A percentile compares a stretch with the other conserved stretches of the same genome.
phyloP scores from a whole-genome alignment of 208 protist genomes.

The Trypanosoma lewisi region DNA sequence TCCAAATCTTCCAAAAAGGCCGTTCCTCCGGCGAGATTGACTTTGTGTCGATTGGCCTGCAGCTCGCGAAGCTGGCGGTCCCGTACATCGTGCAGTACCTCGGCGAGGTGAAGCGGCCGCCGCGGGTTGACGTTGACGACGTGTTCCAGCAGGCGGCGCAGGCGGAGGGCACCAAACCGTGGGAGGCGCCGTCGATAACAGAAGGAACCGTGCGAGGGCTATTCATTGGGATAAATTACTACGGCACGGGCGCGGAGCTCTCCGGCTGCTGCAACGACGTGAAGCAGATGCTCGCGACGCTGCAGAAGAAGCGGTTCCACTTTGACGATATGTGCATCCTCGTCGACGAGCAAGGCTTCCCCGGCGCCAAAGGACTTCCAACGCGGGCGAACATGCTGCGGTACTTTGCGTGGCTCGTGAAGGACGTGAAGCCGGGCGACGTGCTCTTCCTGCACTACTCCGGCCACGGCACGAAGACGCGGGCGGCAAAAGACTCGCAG shows the following conservation, averaged over 20 bases:
- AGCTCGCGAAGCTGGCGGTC: slow-evolving; percentile 33
- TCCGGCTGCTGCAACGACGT: slow-evolving; percentile 78
- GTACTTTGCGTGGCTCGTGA: slow-evolving; percentile 73
- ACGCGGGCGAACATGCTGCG: slow-evolving; percentile 64
- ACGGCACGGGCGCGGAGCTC: slow-evolving; percentile 52
- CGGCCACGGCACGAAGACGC: slow-evolving; percentile 74
- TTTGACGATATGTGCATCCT: slow-evolving; percentile 60
- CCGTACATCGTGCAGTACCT: slow-evolving; percentile 61
- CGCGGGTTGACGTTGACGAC: slow-evolving; percentile 37
- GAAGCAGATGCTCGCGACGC: slow-evolving; percentile 43
- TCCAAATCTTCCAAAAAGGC: background rate
- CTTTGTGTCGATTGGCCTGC: slow-evolving; percentile 37
- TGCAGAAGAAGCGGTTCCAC: slow-evolving; percentile 54
- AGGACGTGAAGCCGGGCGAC: slow-evolving; percentile 63
- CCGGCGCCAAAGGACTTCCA: slow-evolving; percentile 38
- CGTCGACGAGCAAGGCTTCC: slow-evolving; percentile 58
- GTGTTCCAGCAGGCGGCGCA: slow-evolving; percentile 43
- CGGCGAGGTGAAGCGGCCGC: slow-evolving; percentile 35
- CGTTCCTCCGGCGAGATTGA: slow-evolving; percentile 22
- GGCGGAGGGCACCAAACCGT: slow-evolving; percentile 36
- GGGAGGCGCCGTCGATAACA: slow-evolving; percentile 19
- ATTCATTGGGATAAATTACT: slow-evolving; percentile 85
- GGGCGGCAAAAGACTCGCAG: slow-evolving; percentile 35
- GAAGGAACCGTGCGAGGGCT: slow-evolving; percentile 41
- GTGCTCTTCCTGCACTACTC: slow-evolving; percentile 83